Base-by-base conservation (phyloP, 805 yeast species). In the Maudiozyma barnettii region DNA sequence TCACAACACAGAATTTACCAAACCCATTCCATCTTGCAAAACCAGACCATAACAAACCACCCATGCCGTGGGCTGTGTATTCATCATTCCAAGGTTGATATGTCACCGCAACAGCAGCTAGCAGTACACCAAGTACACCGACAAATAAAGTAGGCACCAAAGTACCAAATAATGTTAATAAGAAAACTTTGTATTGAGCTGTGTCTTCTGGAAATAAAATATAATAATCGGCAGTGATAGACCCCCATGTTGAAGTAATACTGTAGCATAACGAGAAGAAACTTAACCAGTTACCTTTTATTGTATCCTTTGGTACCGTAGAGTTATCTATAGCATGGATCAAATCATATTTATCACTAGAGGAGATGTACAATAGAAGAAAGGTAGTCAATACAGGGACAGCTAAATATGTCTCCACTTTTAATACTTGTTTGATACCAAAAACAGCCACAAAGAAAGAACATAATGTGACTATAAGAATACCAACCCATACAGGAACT, bases 221-320 rank as follows among this genome's bases (percentile, higher is more conserved):
- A 63, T 85, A 85, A 63, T 88, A 88, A 65, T 88, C 96, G 0
- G 90, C 74, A 0, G 95, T 86, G 50, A 85, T 76, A 2, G 90
- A 82, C 40, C 95, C 90, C 96, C 96, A 88, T 1, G 96, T 85
- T 3, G 87, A 77, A 3, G 95, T 86, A 42, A 83, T 80, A 26
- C 95, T 80, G 58, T 84, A 85, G 40, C 81, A 73, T 47, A 86
- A 70, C 1, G 88, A 75, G 56, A 87, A 84, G 63, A 79, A 84
- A 13, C 86, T 76, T 26, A 87, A 63, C 74, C 84, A 77, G 57
- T 79, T 75, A n/a, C 95, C 95, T 45, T 71, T 70, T 4, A 76
- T 65, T 0, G 84, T 76, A 22, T 48, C 26, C 16, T 61, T 60
- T 33, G 55, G 54, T 8, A 49, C 50, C 4, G 60, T 55, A 13